Evolutionary conservation across 2,329 filamentous ascomycete species (phyloP).

Genomic region (Sphaceloma murrayae): DNA sequence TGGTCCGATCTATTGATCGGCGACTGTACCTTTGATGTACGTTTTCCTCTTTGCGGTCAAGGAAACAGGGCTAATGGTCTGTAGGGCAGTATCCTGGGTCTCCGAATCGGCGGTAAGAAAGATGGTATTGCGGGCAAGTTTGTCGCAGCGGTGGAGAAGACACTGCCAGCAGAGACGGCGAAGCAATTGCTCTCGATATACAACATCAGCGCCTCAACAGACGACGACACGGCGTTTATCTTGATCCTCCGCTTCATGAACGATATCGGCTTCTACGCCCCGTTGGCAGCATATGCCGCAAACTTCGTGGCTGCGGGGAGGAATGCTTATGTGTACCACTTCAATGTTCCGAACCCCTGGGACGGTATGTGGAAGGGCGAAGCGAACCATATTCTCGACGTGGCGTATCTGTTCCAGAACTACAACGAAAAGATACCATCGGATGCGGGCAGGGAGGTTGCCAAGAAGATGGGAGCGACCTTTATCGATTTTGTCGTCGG

Average conservation of each 20-base stretch:
- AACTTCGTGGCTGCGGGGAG: slow-evolving; percentile 5
- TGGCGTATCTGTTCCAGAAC: slow-evolving; percentile 40
- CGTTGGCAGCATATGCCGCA: slow-evolving; percentile 34
- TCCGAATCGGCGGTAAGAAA: slow-evolving; percentile 19
- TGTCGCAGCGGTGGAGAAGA: slow-evolving; percentile 18
- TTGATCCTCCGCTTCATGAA: slow-evolving; percentile 36
- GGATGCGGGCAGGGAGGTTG: slow-evolving; percentile 28
- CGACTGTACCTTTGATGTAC: slow-evolving; percentile 38
- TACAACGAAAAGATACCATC: slow-evolving; percentile 32
- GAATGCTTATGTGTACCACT: slow-evolving; percentile 33
- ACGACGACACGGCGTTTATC: slow-evolving; percentile 34
- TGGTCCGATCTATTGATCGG: slow-evolving; percentile 44
- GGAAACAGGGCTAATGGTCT: neutral
- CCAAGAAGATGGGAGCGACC: slow-evolving; percentile 30
- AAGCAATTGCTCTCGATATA: slow-evolving; percentile 32
- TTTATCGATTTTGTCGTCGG: slow-evolving; percentile 35
- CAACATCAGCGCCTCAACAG: slow-evolving; percentile 28
- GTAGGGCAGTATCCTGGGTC: slow-evolving; percentile 21
- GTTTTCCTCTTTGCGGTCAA: neutral
- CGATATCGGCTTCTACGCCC: slow-evolving; percentile 40
- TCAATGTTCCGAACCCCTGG: slow-evolving; percentile 42
- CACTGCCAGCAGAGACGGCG: slow-evolving; percentile 18
- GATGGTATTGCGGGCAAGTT: slow-evolving; percentile 30
- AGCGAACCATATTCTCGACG: slow-evolving; percentile 38
- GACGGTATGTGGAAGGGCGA: slow-evolving; percentile 33